Evolutionary conservation across 2,329 filamentous ascomycete species (phyloP), one percentile per base, ranked within the genome.

Genomic region (Aspergillus flavus): DNA sequence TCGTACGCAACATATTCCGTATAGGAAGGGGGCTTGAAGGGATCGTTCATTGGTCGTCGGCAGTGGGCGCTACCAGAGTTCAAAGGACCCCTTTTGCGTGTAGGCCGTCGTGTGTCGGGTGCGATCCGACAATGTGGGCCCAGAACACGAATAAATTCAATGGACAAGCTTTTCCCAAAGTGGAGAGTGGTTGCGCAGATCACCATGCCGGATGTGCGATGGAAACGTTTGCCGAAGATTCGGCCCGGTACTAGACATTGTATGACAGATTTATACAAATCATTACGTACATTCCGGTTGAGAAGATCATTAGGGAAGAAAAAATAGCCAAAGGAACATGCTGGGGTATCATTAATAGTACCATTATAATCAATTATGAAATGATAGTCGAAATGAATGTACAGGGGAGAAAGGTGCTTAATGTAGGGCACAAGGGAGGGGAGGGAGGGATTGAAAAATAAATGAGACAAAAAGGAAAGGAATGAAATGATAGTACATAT

Each of bases 181-280:
- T 32, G 52, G 52, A 36, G 28, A 23, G 7, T 34, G 4, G 12
- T 54, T 11, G 6, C 30, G 30, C 52, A 64, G 65, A 58, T 62
- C 55, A 30, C 46, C 30, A 54, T 63, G 36, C 45, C 52, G 32
- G 45, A 46, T 39, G 7, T 34, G 39, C 16, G 19, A 58, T 58
- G 23, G 36, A 21, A 30, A 36, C 52, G 34, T 23, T 16, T 55
- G 21, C 50, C 26, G 34, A 53, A 28, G n/a, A 14, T 39, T 48
- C 45, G 57, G 46, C 30, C 52, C 52, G 52, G 52, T 36, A 23
- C 30, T 23, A 34, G 16, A 50, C 16, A 30, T 30, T 6, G 26
- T 50, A 21, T 54, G 52, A 54, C 52, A 36, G n/a, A 36, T 23
- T 36, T 12, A 16, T 46, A 21, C 43, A 21, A 12, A 12, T 23